A percentile compares a stretch with the other conserved stretches of the same genome.
These are phyloP conservation scores for Hortaea sp. DNA, from an alignment of 2,329 filamentous ascomycete genomes.

Conservation along the genomic window DNA sequence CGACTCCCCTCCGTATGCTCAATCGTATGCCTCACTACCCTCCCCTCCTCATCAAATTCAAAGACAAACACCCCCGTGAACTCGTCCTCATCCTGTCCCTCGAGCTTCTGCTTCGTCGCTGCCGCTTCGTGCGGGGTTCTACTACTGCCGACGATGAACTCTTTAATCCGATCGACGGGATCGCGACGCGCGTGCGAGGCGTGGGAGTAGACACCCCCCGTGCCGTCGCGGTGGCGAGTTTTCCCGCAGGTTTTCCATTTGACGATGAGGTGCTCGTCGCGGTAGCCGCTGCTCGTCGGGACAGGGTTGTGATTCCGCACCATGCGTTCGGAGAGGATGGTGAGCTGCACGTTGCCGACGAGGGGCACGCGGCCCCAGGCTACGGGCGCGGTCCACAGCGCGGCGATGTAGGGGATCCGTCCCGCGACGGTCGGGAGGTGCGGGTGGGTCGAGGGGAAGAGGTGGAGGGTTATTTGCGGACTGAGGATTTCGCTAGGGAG, in stretches of 20 bases:
- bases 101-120: not conserved
- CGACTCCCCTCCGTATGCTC: slow-evolving; percentile 69
- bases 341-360: slow-evolving; percentile 77
- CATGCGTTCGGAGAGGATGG: slow-evolving; percentile 86
- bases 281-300: slow-evolving; percentile 25
- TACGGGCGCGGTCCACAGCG: slow-evolving; percentile 89
- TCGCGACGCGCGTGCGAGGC: slow-evolving; percentile 28
- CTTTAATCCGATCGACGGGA: slow-evolving; percentile 45
- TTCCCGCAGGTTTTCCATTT: slow-evolving; percentile 69
- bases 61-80: slow-evolving; percentile 93
- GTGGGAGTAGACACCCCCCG: slow-evolving; percentile 35
- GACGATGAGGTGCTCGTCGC: slow-evolving; percentile 75
- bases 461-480: slow-evolving; percentile 50
- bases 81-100: slow-evolving; percentile 43
- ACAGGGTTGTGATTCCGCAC: slow-evolving; percentile 42
- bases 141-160: slow-evolving; percentile 41
- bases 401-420: slow-evolving; percentile 80
- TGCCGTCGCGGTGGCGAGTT: slow-evolving; percentile 34
- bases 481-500: slow-evolving; percentile 53
- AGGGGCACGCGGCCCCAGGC: slow-evolving; percentile 91
- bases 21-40: slow-evolving; percentile 80
- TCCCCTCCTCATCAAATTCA: slow-evolving; percentile 80
- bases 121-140: not conserved
- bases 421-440: slow-evolving; percentile 89
- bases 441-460: slow-evolving; percentile 66